A percentile compares a stretch with the other conserved stretches of the same genome.
Evolutionary conservation across 345 rosid genomes (phyloP).

Genomic region (Dipteronia dyeriana): DNA sequence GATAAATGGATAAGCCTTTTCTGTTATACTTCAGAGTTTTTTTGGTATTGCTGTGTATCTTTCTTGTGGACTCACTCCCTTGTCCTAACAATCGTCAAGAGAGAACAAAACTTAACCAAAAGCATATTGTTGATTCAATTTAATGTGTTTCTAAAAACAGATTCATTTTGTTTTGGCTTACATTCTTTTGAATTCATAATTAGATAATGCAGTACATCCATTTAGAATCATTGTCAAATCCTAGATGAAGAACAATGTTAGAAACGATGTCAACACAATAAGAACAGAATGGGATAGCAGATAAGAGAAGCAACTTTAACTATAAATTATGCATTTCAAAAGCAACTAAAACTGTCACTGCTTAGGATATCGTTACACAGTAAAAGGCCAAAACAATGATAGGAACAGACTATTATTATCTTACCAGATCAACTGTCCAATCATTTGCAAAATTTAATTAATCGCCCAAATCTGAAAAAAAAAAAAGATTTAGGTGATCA

Average conservation of each 20-base stretch:
- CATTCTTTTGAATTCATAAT: conserved; percentile 33
- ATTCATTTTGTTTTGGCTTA: conserved; percentile 38
- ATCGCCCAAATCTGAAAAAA: no score
- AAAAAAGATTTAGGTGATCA: no score
- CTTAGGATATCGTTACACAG: neutral
- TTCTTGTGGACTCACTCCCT: conserved; percentile 23
- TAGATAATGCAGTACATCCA: conserved; percentile 44
- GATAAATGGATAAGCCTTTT: neutral
- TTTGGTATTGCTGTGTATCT: conserved; percentile 19
- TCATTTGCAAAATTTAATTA: no score
- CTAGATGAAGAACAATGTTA: conserved; percentile 11
- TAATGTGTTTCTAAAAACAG: conserved; percentile 12
- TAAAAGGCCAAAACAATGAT: neutral
- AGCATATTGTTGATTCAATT: no score
- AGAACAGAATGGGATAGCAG: no score
- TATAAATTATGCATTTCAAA: neutral
- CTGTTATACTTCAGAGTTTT: neutral
- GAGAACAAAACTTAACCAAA: neutral
- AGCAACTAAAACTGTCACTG: neutral
- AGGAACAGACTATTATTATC: neutral
- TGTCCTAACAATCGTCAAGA: conserved; percentile 16
- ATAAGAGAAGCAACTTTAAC: no score
- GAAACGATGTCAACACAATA: neutral
- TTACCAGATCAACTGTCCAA: neutral
- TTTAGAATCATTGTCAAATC: conserved; percentile 42